These are phyloP conservation scores for Entophlyctis helioformis DNA, from an alignment of 192 early-diverging fungal species.

Conservation along the genomic window DNA sequence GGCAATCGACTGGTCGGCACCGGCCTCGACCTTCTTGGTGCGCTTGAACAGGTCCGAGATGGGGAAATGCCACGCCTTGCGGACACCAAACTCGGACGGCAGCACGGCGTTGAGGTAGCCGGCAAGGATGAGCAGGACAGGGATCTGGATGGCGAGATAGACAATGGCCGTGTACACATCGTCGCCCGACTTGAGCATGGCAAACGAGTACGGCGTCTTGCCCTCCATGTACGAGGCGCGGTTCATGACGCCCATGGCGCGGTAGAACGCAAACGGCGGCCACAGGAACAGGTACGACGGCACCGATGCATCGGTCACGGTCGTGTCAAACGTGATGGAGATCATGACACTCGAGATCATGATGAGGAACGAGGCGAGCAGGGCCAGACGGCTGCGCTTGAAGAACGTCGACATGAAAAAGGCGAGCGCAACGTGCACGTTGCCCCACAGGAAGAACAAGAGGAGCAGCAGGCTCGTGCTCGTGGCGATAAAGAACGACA, in stretches of 20 bases:
- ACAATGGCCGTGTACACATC: conserved; percentile 37
- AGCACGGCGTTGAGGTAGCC: conserved; percentile 40
- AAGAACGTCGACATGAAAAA: conserved; percentile 56
- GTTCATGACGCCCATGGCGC: conserved; percentile 38
- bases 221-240: conserved; percentile 17
- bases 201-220: conserved; percentile 32
- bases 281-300: conserved; percentile 44
- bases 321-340: conserved; percentile 30
- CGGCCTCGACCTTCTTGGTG: conserved; percentile 9
- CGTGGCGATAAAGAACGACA: conserved; percentile 48
- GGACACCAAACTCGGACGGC: conserved; percentile 49
- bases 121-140: conserved; percentile 25
- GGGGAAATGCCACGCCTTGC: conserved; percentile 44
- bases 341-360: conserved; percentile 56
- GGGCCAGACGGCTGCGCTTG: conserved; percentile 37
- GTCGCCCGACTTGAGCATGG: conserved; percentile 22
- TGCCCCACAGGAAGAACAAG: conserved; percentile 58
- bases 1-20: not conserved
- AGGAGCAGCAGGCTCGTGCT: conserved; percentile 30
- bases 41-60: conserved; percentile 24
- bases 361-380: conserved; percentile 43
- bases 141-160: conserved; percentile 21
- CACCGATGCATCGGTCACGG: conserved; percentile 20
- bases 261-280: conserved; percentile 68
- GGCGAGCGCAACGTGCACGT: conserved; percentile 47